Evolutionary conservation across 768 basidiomycete species (phyloP), one percentile per base, ranked within the genome.

Genomic region (Hypholoma sublateritium): DNA sequence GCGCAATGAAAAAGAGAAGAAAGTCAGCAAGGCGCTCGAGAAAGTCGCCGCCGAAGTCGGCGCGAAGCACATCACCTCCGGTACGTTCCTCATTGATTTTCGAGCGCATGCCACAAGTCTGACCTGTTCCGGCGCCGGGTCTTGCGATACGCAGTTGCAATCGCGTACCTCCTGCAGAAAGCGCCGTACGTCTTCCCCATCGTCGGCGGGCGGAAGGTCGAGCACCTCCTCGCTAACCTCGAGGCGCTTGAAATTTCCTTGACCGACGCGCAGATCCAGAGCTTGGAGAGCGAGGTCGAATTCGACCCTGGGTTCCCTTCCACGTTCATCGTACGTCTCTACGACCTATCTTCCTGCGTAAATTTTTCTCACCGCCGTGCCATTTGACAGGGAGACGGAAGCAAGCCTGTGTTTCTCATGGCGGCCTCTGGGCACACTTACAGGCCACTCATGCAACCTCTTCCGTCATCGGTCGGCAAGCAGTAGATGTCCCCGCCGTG

Each of bases 81-180:
- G 52, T 53, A 34, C 75, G 80, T 79, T 55, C 54, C 69, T 12
- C 13, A 0, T 41, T 65, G 28, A 0, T 41, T 65, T 5, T 32
- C 9, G 5, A 32, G 5, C 28, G 5, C 5, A 32, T 2, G 28
- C 2, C 2, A 32, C 6, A 32, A 7, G 28, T 3, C 5, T 32
- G 28, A 32, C 2, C 2, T 32, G 3, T 32, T n/a, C n/a, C n/a
- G n/a, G n/a, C n/a, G n/a, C n/a, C n/a, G n/a, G 28, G 25, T 32
- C 28, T 32, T 4, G 25, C 25, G 25, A 28, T 43, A 16, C 11
- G 17, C 39, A 79, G 80, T 83, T 3, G 80, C 81, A 8, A 78
- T 85, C 57, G 80, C 81, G 11, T 84, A 82, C 56, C 67, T 84
- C 12, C 69, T 84, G 69, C 79, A 82, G 49, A 85, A 84, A 65